Conservation (phyloP, 768 basidiomycete genomes). For the Dentipellis sp. region DNA sequence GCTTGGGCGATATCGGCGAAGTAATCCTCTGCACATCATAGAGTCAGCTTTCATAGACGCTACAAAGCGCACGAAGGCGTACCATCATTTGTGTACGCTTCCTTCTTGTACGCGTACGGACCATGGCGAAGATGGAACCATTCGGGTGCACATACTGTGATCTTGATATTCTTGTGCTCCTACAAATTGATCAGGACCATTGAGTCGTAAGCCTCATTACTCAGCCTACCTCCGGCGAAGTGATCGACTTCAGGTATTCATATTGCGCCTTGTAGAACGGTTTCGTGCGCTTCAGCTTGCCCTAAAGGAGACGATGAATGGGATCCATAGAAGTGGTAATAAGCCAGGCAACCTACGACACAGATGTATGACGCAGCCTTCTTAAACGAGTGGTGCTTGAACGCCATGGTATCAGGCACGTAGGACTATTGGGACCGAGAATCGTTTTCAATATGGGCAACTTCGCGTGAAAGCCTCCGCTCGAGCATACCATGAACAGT, state of each 20-base stretch:
- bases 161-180: conserved; percentile 61
- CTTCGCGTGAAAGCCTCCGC: neutral
- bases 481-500: neutral
- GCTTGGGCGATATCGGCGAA: conserved; percentile 39
- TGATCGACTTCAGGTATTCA: conserved; percentile 47
- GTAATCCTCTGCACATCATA: conserved; percentile 26
- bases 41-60: neutral
- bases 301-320: conserved; percentile 22
- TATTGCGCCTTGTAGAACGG: conserved; percentile 60
- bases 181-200: conserved; percentile 13
- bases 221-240: conserved; percentile 39
- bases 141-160: conserved; percentile 63
- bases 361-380: conserved; percentile 22
- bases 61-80: conserved; percentile 3
- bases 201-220: neutral
- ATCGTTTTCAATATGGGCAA: neutral
- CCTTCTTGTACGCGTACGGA: conserved; percentile 46
- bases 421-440: conserved; percentile 17
- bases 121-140: conserved; percentile 69
- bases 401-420: conserved; percentile 25
- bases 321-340: neutral
- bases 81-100: conserved; percentile 56
- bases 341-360: conserved; percentile 1
- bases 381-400: conserved; percentile 25
- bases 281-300: conserved; percentile 52